A percentile compares a stretch with the other conserved stretches of the same genome.
phyloP scores from a whole-genome alignment of 805 yeast species.

The Yarrowia hollandica region DNA sequence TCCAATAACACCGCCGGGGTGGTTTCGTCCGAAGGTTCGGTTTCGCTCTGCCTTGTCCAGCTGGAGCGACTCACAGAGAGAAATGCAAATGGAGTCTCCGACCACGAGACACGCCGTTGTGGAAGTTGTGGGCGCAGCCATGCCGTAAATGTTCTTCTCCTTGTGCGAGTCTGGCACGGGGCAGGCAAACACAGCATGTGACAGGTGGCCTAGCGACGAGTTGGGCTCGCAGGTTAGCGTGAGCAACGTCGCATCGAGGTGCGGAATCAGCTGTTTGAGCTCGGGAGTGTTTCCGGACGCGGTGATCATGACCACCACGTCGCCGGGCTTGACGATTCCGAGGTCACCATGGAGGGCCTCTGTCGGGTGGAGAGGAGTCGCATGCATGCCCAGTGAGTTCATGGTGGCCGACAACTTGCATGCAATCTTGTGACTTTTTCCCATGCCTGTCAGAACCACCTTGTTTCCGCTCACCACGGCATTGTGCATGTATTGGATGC shows the following conservation, averaged over 20 bases:
- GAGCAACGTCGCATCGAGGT: constrained; percentile 56
- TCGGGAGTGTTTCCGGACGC: constrained; percentile 87
- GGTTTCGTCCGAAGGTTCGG: constrained; percentile 63
- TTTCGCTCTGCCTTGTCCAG: constrained; percentile 56
- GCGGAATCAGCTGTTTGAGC: constrained; percentile 56
- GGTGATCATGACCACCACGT: constrained; percentile 65
- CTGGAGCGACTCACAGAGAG: constrained; percentile 67
- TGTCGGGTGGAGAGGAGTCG: constrained; percentile 72
- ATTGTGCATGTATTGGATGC: constrained; percentile 43
- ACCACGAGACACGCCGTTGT: constrained; percentile 73
- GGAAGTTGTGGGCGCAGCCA: constrained; percentile 85
- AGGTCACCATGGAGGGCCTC: constrained; percentile 92
- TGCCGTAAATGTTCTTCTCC: constrained; percentile 68
- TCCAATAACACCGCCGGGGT: constrained; percentile 94
- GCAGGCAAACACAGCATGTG: constrained; percentile 59
- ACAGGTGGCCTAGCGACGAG: constrained; percentile 55
- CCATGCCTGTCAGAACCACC: constrained; percentile 77
- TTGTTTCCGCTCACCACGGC: constrained; percentile 58
- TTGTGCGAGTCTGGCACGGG: constrained; percentile 57
- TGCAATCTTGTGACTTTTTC: constrained; percentile 80
- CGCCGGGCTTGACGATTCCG: constrained; percentile 60
- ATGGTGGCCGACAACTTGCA: constrained; percentile 77
- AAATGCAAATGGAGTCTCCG: constrained; percentile 76
- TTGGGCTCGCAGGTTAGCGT: constrained; percentile 61
- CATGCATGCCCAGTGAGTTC: constrained; percentile 71